Conservation (phyloP, 1,284 basidiomycete species). For the Ceraceosorus guamensis region DNA sequence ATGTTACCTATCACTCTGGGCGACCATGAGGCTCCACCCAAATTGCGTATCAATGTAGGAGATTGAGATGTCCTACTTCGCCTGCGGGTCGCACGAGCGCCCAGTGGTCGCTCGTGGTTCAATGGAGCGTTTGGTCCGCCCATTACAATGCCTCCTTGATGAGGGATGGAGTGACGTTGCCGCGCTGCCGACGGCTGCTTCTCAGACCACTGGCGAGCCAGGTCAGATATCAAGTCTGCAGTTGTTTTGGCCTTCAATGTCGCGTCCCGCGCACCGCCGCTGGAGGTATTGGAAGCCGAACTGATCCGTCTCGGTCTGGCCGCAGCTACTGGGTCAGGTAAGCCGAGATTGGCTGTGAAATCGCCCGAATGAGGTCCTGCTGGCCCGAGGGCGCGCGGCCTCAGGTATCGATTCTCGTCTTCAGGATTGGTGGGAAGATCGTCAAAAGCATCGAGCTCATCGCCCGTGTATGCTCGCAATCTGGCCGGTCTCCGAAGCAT, state of each 20-base stretch:
- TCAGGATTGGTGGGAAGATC: constrained; percentile 61
- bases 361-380: too few species aligned
- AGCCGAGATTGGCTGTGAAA: too few species aligned
- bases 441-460: constrained; percentile 82
- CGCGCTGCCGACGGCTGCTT: constrained; percentile 22
- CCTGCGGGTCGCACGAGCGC: background rate
- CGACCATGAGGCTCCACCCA: constrained; percentile 18
- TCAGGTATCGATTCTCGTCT: constrained; percentile 6
- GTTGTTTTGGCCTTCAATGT: too few species aligned
- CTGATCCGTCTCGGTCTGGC: too few species aligned
- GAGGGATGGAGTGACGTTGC: too few species aligned
- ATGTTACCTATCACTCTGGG: constrained; percentile 58
- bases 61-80: constrained; percentile 18
- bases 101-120: constrained; percentile 1
- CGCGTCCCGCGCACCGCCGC: too few species aligned
- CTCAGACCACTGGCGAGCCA: too few species aligned
- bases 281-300: too few species aligned
- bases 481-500: constrained; percentile 68
- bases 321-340: too few species aligned
- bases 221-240: too few species aligned
- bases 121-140: constrained; percentile 25
- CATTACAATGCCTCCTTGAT: too few species aligned
- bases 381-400: too few species aligned
- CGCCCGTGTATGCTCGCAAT: constrained; percentile 71
- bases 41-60: constrained; percentile 30